Evolutionary conservation across 306 rosid genomes (phyloP).

Genomic region (Lathyrus oleraceus): DNA sequence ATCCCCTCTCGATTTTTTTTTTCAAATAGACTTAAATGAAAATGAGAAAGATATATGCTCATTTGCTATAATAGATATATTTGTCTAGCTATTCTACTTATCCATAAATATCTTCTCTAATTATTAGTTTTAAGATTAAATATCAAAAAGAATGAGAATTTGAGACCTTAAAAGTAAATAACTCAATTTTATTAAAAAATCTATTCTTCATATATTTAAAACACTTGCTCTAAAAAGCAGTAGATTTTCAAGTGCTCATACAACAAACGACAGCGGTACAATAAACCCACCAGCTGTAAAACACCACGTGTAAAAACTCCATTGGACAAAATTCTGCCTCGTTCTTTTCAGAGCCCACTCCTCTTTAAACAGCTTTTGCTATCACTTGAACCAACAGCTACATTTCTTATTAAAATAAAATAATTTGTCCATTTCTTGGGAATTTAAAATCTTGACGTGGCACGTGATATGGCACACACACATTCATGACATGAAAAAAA

Average conservation of each 20-base stretch:
- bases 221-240: slow-evolving; percentile 36
- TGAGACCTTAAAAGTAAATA: no score
- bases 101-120: no score
- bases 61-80: no score
- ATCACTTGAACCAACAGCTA: slow-evolving; percentile 56
- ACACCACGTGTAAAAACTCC: background rate
- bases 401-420: no score
- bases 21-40: no score
- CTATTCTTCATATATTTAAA: background rate
- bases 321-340: slow-evolving; percentile 30
- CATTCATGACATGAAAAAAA: slow-evolving; percentile 25
- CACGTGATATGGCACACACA: slow-evolving; percentile 39
- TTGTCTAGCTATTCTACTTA: no score
- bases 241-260: background rate
- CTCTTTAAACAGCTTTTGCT: slow-evolving; percentile 55
- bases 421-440: slow-evolving; percentile 20
- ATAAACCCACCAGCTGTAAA: slow-evolving; percentile 56
- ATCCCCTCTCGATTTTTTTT: no score
- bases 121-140: no score
- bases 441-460: slow-evolving; percentile 52
- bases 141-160: no score
- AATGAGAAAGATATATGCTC: no score
- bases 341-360: slow-evolving; percentile 32
- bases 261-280: slow-evolving; percentile 61
- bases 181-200: background rate